phyloP scores from a whole-genome alignment of 2,329 filamentous ascomycete genomes.

The Colletotrichum endophyticum region DNA sequence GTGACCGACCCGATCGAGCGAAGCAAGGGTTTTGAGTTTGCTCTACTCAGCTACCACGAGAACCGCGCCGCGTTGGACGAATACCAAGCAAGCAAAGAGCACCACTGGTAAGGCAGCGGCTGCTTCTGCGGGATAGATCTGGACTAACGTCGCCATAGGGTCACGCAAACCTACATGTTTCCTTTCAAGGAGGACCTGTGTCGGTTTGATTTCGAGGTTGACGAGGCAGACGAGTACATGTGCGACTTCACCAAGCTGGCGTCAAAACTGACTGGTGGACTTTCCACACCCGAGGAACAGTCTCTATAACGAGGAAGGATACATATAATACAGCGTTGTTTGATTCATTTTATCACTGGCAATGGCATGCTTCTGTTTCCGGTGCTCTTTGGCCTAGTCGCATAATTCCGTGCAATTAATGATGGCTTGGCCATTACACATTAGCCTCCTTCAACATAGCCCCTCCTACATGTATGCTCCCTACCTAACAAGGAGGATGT shows the following conservation, averaged over 20 bases:
- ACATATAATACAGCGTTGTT: neutral
- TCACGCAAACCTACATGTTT: conserved; percentile 45
- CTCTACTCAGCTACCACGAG: neutral
- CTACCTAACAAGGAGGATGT: too few relatives aligned
- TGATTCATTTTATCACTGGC: neutral
- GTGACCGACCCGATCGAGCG: neutral
- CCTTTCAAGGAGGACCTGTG: conserved; percentile 49
- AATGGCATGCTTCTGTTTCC: too few relatives aligned
- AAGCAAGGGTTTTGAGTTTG: neutral
- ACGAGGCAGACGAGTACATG: neutral
- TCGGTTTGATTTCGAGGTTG: conserved; percentile 50
- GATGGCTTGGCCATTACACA: accelerated
- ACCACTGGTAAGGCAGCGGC: conserved; percentile 19
- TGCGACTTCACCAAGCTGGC: neutral
- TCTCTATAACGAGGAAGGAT: neutral
- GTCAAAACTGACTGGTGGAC: neutral
- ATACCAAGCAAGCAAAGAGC: neutral
- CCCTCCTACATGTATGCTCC: too few relatives aligned
- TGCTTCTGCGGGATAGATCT: neutral
- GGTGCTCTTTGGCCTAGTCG: too few relatives aligned
- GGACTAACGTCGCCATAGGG: conserved; percentile 29
- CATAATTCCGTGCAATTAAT: neutral
- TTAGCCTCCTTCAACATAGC: neutral
- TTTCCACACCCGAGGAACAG: neutral
- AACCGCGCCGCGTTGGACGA: neutral